Evolutionary conservation across 352 stramenopile genomes (phyloP).

Genomic region (Phytophthora megakarya): DNA sequence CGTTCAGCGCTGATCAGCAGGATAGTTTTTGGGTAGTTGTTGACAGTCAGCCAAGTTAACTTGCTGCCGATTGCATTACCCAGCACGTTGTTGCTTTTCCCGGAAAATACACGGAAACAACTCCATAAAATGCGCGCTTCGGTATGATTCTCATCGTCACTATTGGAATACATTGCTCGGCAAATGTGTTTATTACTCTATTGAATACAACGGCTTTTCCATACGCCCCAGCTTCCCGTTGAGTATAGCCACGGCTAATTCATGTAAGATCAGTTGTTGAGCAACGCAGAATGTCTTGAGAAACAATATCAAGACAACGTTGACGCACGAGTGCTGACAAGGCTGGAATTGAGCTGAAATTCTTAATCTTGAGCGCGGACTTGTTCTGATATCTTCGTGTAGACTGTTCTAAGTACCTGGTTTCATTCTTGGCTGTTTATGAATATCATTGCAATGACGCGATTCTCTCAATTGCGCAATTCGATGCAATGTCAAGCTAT

Average conservation of each 20-base stretch:
- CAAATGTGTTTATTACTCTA: neutral
- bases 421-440: neutral
- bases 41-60: neutral
- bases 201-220: neutral
- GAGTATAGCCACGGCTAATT: no score
- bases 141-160: neutral
- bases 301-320: no score
- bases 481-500: neutral
- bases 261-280: no score
- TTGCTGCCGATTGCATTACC: neutral
- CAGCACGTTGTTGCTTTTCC: neutral
- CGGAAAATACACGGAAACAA: neutral
- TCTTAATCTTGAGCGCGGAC: no score
- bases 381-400: neutral
- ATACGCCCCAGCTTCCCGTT: no score
- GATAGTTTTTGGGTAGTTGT: no score
- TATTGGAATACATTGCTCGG: neutral
- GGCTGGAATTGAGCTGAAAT: no score
- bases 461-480: neutral
- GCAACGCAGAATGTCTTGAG: no score
- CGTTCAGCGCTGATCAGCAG: no score
- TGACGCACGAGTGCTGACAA: neutral
- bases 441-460: neutral
- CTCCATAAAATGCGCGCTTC: neutral
- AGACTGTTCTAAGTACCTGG: neutral